Base-by-base conservation (phyloP, 441 rosid species). In the Pelargonium fulgidum region DNA sequence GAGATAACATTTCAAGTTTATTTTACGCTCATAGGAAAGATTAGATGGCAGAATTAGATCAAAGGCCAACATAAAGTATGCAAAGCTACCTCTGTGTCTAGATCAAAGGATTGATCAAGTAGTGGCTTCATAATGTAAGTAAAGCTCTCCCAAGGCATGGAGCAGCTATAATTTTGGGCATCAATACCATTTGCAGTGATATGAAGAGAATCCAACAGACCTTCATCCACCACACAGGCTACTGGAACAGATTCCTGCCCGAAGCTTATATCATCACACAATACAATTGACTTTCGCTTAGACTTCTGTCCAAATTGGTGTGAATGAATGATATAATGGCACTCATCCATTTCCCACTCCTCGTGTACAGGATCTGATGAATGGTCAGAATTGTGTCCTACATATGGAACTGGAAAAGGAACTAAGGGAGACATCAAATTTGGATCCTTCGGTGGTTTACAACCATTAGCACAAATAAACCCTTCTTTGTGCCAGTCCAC, bases 401-500 rank as follows among this genome's bases (percentile, higher is more conserved):
- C 73, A 63, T 65, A 79, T 72, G 74, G 77, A 73, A 83, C 80
- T 67, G 80, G 67, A 67, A 81, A 80, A 41, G 88, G 83, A 64
- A 75, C 62, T 74, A 84, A 72, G 24, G 89, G 88, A 47, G 80
- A 39, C 33, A 76, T 54, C 54, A 73, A 59, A 68, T 72, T 74
- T 12, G 76, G 71, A 45, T 86, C 88, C 77, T 80, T 85, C 64
- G 72, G 75, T 73, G 81, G 80, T 79, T 81, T 85, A 72, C 99
- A 95, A 67, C 96, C 89, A 77, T 91, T 92, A 63, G 92, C 79
- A 77, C 99, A 95, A 68, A 84, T 56, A 77, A 80, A 95, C 63
- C 87, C 92, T 67, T 89, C 91, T 36, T 24, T 88, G 76, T 95
- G 98, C 99, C 99, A 95, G 76, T 85, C 84, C 16, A 92, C 88